Conservation (phyloP, 495 filamentous ascomycete genomes). For the Pseudotulostoma volvatum region DNA sequence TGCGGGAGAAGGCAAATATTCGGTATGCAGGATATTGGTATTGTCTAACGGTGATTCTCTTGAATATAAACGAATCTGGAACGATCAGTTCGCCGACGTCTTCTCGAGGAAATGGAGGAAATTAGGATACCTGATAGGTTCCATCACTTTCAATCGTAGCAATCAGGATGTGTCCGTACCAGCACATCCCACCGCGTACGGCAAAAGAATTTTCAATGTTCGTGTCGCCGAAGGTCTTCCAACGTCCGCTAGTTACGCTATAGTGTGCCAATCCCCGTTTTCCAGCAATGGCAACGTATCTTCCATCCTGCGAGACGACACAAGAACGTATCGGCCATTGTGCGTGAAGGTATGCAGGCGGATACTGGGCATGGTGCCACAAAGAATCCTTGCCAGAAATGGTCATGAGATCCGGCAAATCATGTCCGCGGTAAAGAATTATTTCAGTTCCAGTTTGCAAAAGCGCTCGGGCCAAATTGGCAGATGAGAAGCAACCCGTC, state of each 20-base stretch:
- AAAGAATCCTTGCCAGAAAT: constrained; percentile 84
- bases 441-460: constrained; percentile 71
- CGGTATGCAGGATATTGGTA: constrained; percentile 50
- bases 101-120: neutral
- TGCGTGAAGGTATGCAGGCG: constrained; percentile 63
- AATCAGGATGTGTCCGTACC: constrained; percentile 91
- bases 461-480: constrained; percentile 78
- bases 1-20: constrained; percentile 66
- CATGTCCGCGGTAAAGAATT: constrained; percentile 85
- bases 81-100: constrained; percentile 5
- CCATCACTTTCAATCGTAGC: constrained; percentile 79
- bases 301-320: constrained; percentile 75
- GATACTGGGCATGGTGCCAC: constrained; percentile 85
- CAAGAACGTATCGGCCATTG: constrained; percentile 85
- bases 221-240: constrained; percentile 82
- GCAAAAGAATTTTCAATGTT: constrained; percentile 75
- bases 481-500: constrained; percentile 74
- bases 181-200: constrained; percentile 92
- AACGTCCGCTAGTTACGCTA: constrained; percentile 82
- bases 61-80: constrained; percentile 71
- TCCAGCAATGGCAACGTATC: constrained; percentile 93
- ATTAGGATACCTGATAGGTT: constrained; percentile 47
- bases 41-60: constrained; percentile 68
- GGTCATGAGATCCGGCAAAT: constrained; percentile 72
- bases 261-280: constrained; percentile 86